A percentile compares a stretch with the other conserved stretches of the same genome.
phyloP scores from a whole-genome alignment of 1,139 yeast genomes.

The Taiozyma sp. region DNA sequence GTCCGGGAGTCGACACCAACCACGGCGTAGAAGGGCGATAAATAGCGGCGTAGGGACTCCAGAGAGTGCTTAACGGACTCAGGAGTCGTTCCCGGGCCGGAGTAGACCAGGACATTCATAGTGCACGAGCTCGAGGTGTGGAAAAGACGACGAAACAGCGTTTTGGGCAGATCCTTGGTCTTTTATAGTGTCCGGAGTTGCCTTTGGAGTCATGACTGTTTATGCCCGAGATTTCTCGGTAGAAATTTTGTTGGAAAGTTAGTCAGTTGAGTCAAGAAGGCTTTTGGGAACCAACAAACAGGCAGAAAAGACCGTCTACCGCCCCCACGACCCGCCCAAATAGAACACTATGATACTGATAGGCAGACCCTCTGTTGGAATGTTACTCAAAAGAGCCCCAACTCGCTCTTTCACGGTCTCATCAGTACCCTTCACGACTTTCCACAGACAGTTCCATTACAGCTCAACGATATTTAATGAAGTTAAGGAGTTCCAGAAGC shows the following conservation, averaged over 20 bases:
- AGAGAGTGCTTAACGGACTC: slow-evolving; percentile 82
- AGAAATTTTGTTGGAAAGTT: background rate
- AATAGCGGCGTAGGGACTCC: slow-evolving; percentile 62
- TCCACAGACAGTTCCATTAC: background rate
- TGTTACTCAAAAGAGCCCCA: background rate
- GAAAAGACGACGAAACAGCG: background rate
- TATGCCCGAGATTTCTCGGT: background rate
- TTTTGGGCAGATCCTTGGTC: background rate
- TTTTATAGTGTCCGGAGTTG: background rate
- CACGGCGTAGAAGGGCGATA: slow-evolving; percentile 91
- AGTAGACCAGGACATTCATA: slow-evolving; percentile 79
- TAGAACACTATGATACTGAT: background rate
- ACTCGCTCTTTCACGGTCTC: background rate
- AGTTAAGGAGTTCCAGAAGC: background rate
- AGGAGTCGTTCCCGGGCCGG: slow-evolving; percentile 84
- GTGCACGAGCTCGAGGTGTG: background rate
- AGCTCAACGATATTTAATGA: background rate
- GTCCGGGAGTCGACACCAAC: slow-evolving; percentile 60
- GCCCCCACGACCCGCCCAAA: background rate
- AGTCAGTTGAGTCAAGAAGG: background rate
- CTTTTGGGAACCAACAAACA: background rate
- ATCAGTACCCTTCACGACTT: background rate
- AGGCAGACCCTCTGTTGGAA: background rate
- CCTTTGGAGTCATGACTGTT: background rate
- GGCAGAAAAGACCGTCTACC: background rate